Conservation (phyloP, 306 rosid species). For the Acmispon strigosus region DNA sequence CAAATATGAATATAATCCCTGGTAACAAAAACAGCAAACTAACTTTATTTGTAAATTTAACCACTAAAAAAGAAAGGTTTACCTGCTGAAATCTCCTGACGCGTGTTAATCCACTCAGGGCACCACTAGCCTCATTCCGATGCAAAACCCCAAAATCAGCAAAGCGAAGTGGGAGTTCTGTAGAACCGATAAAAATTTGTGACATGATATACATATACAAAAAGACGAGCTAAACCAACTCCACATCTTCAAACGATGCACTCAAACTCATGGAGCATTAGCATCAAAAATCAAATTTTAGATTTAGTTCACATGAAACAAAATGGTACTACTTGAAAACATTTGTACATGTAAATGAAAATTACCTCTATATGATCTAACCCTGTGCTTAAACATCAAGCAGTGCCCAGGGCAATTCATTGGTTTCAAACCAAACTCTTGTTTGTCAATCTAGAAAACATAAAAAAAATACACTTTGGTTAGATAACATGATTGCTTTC, state of each 20-base stretch:
- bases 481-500: not conserved
- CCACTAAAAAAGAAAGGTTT: not conserved
- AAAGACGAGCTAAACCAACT: not conserved
- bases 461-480: not conserved
- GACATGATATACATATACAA: not conserved
- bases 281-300: not conserved
- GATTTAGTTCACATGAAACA: not conserved
- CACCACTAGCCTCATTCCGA: constrained; percentile 99
- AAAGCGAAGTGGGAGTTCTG: constrained; percentile 94
- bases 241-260: not conserved
- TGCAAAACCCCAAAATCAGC: constrained; percentile 99
- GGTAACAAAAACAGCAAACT: not conserved
- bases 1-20: not conserved
- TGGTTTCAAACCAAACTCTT: constrained; percentile 95
- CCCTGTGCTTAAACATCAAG: constrained; percentile 90
- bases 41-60: not conserved
- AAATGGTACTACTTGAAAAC: constrained; percentile 3
- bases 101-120: constrained; percentile 93
- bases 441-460: constrained; percentile 73
- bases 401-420: constrained; percentile 99
- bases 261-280: not conserved
- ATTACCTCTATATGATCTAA: constrained; percentile 87
- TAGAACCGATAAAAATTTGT: constrained; percentile 6
- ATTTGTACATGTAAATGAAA: not conserved
- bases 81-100: constrained; percentile 99